Conservation (phyloP, 768 basidiomycete genomes). For the Boletales sp. region DNA sequence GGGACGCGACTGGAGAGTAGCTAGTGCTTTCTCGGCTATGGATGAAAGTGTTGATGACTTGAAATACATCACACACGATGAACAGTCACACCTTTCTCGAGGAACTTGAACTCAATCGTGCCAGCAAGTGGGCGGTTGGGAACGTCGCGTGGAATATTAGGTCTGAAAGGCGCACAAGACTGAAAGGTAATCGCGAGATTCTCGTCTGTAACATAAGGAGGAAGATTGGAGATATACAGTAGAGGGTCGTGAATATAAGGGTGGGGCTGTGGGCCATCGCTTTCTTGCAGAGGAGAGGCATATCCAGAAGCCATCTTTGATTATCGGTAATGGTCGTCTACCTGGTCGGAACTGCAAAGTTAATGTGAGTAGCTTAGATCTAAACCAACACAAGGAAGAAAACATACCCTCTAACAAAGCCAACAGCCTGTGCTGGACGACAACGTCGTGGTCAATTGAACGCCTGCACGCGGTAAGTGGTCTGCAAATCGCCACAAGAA, state of each 20-base stretch:
- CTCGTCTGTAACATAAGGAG: constrained; percentile 70
- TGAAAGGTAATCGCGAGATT: constrained; percentile 72
- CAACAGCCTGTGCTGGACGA: constrained; percentile 32
- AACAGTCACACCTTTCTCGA: constrained; percentile 65
- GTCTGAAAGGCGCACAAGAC: constrained; percentile 77
- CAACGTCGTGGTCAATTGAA: constrained; percentile 21
- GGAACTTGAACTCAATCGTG: constrained; percentile 79
- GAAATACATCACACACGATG: constrained; percentile 4
- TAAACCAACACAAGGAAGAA: background rate
- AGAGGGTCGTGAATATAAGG: constrained; percentile 84
- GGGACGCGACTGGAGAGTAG: constrained; percentile 74
- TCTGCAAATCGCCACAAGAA: constrained; percentile 19
- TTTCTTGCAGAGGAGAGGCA: constrained; percentile 29
- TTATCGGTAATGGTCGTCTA: constrained; percentile 26
- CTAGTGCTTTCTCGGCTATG: constrained; percentile 83
- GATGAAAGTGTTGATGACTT: constrained; percentile 5
- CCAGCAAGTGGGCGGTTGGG: constrained; percentile 53
- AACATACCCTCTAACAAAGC: constrained; percentile 27
- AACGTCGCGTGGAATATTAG: constrained; percentile 65
- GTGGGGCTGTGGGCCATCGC: constrained; percentile 45
- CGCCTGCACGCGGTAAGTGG: constrained; percentile 11
- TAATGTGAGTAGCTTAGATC: background rate
- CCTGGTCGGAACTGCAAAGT: constrained; percentile 5
- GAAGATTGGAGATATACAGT: constrained; percentile 76
- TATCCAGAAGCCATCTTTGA: constrained; percentile 37